Percentiles rank a stretch among this genome's conserved stretches.
phyloP scores from a whole-genome alignment of 495 filamentous ascomycete species.

The Filosporella fistucella region DNA sequence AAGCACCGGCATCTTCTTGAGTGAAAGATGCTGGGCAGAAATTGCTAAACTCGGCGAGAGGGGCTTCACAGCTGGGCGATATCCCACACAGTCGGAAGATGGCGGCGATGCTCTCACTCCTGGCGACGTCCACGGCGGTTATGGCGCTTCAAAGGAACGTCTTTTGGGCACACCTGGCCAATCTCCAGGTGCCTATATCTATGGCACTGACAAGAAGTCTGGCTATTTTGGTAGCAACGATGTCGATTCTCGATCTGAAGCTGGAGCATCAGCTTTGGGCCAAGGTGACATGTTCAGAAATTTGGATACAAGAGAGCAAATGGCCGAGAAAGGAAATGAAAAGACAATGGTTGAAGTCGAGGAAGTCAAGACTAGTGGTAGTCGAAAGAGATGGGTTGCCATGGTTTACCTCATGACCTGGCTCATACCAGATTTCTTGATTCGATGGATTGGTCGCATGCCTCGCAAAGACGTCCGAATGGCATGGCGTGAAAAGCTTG shows the following conservation, averaged over 20 bases:
- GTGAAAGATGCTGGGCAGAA: slow-evolving; percentile 91
- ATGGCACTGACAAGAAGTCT: slow-evolving; percentile 67
- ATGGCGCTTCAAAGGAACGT: slow-evolving; percentile 67
- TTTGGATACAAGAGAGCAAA: slow-evolving; percentile 85
- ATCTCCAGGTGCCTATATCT: slow-evolving; percentile 53
- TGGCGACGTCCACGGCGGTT: slow-evolving; percentile 39
- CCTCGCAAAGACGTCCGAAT: slow-evolving; percentile 87
- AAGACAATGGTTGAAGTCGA: slow-evolving; percentile 89
- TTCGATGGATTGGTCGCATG: slow-evolving; percentile 78
- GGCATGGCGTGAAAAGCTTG: slow-evolving; percentile 95
- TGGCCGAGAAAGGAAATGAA: slow-evolving; percentile 93
- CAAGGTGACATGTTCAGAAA: slow-evolving; percentile 97
- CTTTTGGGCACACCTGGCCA: slow-evolving; percentile 54
- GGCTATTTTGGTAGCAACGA: slow-evolving; percentile 83
- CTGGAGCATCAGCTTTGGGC: slow-evolving; percentile 81
- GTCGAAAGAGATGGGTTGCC: slow-evolving; percentile 87
- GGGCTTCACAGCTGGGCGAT: slow-evolving; percentile 45
- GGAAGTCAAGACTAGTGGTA: slow-evolving; percentile 68
- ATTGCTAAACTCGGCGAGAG: slow-evolving; percentile 72
- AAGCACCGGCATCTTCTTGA: slow-evolving; percentile 90
- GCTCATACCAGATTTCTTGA: slow-evolving; percentile 79
- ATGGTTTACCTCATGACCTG: slow-evolving; percentile 84
- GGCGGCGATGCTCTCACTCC: slow-evolving; percentile 39
- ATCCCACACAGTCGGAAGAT: slow-evolving; percentile 37
- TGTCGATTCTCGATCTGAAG: slow-evolving; percentile 82